Base-by-base conservation (phyloP, 345 rosid species). In the Citrus unshiu region DNA sequence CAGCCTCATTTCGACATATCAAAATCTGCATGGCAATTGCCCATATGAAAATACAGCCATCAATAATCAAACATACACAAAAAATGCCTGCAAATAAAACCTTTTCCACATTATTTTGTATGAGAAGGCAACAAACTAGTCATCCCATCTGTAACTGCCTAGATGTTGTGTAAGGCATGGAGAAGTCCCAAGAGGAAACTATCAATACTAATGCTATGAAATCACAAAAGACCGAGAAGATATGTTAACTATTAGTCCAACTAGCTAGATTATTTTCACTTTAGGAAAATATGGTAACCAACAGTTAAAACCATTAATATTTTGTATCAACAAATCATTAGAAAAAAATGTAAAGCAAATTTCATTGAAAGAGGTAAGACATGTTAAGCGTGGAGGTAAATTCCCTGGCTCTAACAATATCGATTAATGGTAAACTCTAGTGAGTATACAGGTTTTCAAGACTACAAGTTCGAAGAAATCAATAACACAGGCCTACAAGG, bases 1-100 rank as follows among this genome's bases (percentile, higher is more conserved):
- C 99, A 77, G 94, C 97, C 85, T 96, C 98, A 80, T 96, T 96
- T 83, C 95, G 88, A 81, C 97, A 94, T 79, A 96, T 94, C 87
- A 96, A 89, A 76, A 96, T 88, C 99, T 96, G 88, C 84, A 78
- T 27, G 73, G 73, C 51, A 78, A 77, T 30, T 43, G 9, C 2
- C 46, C 21, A 71, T 22, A 70, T 30, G 39, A 46, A 51, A 68
- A 59, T 37, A 54, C 46, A 39, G 22, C n/a, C 9, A 39, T 49
- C 7, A 76, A 22, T 58, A 37, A 76, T 16, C 60, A 72, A 58
- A 66, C 25, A 32, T 30, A 19, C 27, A n/a, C 67, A 67, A 40
- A 22, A 80, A 43, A 37, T 56, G 46, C n/a, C 22, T 37, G 54
- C 34, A 68, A 35, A 9, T 40, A 24, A 65, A 37, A 58, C 60